Evolutionary conservation across 2,329 filamentous ascomycete genomes (phyloP).

Genomic region (Claviceps maximensis): DNA sequence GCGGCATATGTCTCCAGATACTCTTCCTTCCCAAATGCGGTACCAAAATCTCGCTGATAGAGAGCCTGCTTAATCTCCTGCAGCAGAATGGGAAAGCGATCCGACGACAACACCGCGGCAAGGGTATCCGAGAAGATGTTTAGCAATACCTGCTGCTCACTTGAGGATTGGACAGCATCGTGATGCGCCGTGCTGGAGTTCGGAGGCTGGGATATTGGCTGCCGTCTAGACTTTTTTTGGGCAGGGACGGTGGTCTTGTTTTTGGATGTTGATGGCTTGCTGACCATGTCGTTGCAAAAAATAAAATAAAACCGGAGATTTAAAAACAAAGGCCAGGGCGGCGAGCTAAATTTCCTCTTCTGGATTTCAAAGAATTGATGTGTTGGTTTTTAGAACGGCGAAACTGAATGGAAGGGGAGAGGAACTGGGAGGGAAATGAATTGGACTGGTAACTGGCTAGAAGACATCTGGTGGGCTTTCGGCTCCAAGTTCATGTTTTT

Average conservation of each 20-base stretch:
- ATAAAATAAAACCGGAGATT: neutral
- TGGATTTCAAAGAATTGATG: neutral
- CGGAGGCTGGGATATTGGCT: neutral
- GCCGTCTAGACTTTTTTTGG: neutral
- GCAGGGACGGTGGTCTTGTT: neutral
- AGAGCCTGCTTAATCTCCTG: constrained; percentile 79
- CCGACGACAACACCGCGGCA: constrained; percentile 30
- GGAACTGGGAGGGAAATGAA: neutral
- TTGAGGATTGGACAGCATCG: constrained; percentile 2
- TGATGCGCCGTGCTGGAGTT: neutral
- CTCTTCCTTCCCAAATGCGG: constrained; percentile 60
- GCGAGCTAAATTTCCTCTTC: neutral
- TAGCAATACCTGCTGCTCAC: constrained; percentile 53
- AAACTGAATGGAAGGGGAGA: neutral
- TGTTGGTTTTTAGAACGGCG: neutral
- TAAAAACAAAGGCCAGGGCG: neutral
- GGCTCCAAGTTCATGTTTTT: neutral
- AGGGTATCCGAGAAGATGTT: constrained; percentile 61
- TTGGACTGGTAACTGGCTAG: neutral
- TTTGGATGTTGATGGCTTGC: neutral
- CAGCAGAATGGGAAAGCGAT: constrained; percentile 41
- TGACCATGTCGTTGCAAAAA: constrained; percentile 4
- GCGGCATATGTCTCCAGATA: constrained; percentile 73
- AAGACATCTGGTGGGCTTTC: neutral
- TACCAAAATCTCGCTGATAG: constrained; percentile 70